These are phyloP conservation scores for Polyporus tsugae DNA, from an alignment of 1,284 basidiomycete species.

Conservation along the genomic window DNA sequence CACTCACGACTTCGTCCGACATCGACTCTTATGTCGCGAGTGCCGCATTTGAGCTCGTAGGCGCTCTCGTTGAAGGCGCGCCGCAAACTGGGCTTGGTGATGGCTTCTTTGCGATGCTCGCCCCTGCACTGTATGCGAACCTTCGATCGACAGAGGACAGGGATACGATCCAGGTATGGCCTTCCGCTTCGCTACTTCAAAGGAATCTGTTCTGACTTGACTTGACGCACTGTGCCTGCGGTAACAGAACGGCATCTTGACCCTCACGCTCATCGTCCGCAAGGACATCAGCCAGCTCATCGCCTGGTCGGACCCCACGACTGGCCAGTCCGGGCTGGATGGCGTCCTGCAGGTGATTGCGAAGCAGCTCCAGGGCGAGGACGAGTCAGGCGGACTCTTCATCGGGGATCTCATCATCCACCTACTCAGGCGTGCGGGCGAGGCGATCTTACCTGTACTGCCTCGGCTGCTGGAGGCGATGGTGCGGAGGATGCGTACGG, in stretches of 20 bases:
- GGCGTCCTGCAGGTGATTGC: slow-evolving; percentile 80
- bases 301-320: slow-evolving; percentile 70
- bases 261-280: slow-evolving; percentile 85
- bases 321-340: slow-evolving; percentile 78
- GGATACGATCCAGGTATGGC: slow-evolving; percentile 80
- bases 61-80: slow-evolving; percentile 74
- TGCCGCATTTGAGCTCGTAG: slow-evolving; percentile 85
- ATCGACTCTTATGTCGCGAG: slow-evolving; percentile 77
- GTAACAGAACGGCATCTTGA: slow-evolving; percentile 79
- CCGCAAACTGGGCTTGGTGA: slow-evolving; percentile 74
- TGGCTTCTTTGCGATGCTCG: slow-evolving; percentile 79
- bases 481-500: slow-evolving; percentile 80
- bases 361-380: slow-evolving; percentile 78
- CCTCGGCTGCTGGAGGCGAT: slow-evolving; percentile 89
- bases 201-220: not conserved
- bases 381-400: slow-evolving; percentile 89
- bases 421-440: slow-evolving; percentile 82
- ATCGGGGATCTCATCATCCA: slow-evolving; percentile 96
- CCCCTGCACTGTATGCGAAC: slow-evolving; percentile 77
- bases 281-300: slow-evolving; percentile 88
- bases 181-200: too few relatives aligned
- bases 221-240: not conserved
- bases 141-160: slow-evolving; percentile 79
- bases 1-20: slow-evolving; percentile 64
- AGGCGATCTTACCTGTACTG: slow-evolving; percentile 82